Percentiles rank a stretch among this genome's conserved stretches.
Evolutionary conservation across 352 stramenopile genomes (phyloP).

Genomic region (Phytophthora pistaciae): DNA sequence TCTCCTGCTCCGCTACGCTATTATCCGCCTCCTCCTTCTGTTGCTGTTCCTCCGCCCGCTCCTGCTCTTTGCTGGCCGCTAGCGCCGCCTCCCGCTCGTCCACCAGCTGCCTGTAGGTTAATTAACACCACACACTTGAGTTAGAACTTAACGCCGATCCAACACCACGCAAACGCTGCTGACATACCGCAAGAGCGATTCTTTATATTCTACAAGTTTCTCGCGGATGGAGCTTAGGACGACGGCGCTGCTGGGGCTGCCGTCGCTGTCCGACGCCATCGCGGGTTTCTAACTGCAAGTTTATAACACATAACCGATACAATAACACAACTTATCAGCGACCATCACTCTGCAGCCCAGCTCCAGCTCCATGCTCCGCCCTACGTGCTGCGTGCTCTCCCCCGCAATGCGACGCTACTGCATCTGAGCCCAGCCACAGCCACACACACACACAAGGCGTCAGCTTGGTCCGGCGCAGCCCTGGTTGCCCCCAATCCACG

Average conservation of each 20-base stretch:
- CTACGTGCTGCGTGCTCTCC: constrained; percentile 38
- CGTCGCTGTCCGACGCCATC: constrained; percentile 58
- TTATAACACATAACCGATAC: constrained; percentile 34
- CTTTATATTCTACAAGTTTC: constrained; percentile 81
- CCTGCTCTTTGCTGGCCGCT: constrained; percentile 25
- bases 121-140: not conserved
- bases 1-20: constrained; percentile 36
- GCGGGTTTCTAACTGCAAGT: constrained; percentile 54
- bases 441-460: constrained; percentile 22
- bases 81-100: constrained; percentile 59
- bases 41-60: not conserved
- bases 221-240: constrained; percentile 64
- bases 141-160: not conserved
- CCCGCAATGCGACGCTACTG: constrained; percentile 35
- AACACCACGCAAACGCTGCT: constrained; percentile 1
- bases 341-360: constrained; percentile 25
- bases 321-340: constrained; percentile 29
- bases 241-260: constrained; percentile 42
- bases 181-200: constrained; percentile 65
- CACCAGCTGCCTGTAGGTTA: constrained; percentile 60
- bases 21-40: constrained; percentile 25
- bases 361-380: not conserved
- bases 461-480: constrained; percentile 6
- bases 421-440: constrained; percentile 35
- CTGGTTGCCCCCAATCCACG: not conserved